Evolutionary conservation across 2,329 filamentous ascomycete genomes (phyloP), one percentile per base, ranked within the genome.

Genomic region (Coccinonectria pachysandricola): DNA sequence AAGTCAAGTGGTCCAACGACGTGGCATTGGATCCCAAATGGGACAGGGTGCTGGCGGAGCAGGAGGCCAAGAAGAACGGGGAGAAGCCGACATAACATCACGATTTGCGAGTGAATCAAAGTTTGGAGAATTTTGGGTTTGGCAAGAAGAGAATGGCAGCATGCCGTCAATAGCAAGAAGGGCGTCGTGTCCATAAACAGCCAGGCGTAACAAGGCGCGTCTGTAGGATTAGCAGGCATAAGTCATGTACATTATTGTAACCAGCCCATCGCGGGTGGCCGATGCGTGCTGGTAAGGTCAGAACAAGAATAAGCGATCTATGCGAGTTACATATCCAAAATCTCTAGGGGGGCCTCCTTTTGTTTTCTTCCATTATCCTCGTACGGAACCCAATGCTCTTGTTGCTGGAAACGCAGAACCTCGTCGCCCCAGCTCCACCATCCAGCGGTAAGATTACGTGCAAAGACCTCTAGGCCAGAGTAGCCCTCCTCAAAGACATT

Each of bases 351-450:
- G n/a, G n/a, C 45, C 36, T 45, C 39, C 33, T 36, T n/a, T n/a
- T n/a, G n/a, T n/a, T n/a, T n/a, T n/a, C n/a, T n/a, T n/a, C n/a
- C n/a, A n/a, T n/a, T n/a, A n/a, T n/a, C n/a, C n/a, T n/a, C n/a
- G n/a, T n/a, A n/a, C n/a, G n/a, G n/a, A 8, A 15, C 28, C 71
- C 71, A 78, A 42, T 65, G 54, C 19, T 64, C 56, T 6, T 62
- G 50, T 32, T 65, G 62, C 45, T 87, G 83, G 42, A 80, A 86
- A 34, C 70, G 71, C 31, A 84, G 51, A 7, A 71, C 76, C 43
- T 88, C 75, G 40, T 86, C 67, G 3, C 83, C 83, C 80, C 79
- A 87, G 15, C 70, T 69, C 68, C 75, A 81, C 82, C 83, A 88
- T 0, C 79, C 79, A 6, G 72, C 65, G 2, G 81, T 83, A 22